Base-by-base conservation (phyloP, 2,329 filamentous ascomycete genomes). In the Aspergillus ruber region DNA sequence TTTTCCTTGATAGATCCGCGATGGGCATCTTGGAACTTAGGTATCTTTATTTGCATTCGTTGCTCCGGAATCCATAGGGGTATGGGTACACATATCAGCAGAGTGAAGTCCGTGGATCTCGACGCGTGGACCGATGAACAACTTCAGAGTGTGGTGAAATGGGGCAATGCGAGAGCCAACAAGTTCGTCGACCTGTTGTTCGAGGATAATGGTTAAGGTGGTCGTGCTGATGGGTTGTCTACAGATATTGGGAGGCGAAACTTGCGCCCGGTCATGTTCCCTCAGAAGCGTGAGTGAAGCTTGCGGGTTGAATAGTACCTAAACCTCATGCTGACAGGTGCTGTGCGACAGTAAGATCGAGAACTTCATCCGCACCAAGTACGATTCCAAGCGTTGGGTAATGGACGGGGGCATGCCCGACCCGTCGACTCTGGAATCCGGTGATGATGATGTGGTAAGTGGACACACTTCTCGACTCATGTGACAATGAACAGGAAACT, bases 51-150 rank as follows among this genome's bases (percentile, higher is more conserved):
- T 64, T 98, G 93, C 77, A 98, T 98, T 68, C 86, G 90, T 66
- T 98, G 93, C 73, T 98, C 93, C 15, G 94, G 94, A 64, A 95
- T 98, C 65, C 93, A 98, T 74, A 88, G 93, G 65, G 90, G 91
- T 58, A 97, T 98, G 90, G 93, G 93, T 62, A 97, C 91, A 53
- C 93, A 98, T 73, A 96, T 98, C 69, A 96, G 90, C 71, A 82
- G 88, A 70, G 93, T 98, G 69, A 98, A 98, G 71, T 96, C 90
- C 1, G 93, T 98, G 58, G 93, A 98, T 69, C 82, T 98, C 55
- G 93, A 98, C 70, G 85, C 91, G 21, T 98, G 93, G 93, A 98
- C 93, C 53, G 93, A 98, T 68, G 93, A 98, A 70, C 93, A 98
- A 74, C 77, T 97, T 50, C 85, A 93, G 69, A 96, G 88, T 70